These are phyloP conservation scores for Psilocybe subaeruginosa DNA, from an alignment of 768 basidiomycete species.

Conservation along the genomic window DNA sequence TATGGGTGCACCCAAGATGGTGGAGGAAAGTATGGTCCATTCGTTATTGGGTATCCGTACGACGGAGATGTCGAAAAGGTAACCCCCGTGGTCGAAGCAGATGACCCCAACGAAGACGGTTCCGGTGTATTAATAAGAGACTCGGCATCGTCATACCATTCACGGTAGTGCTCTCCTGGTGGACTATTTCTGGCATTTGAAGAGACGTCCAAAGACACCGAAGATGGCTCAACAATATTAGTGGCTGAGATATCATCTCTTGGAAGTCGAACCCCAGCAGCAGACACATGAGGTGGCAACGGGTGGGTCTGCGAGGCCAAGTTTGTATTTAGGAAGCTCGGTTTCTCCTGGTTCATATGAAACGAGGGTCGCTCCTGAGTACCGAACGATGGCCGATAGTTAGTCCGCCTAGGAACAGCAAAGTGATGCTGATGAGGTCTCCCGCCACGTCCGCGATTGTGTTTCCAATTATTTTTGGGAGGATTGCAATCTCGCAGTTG, in stretches of 20 bases:
- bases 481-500: slow-evolving; percentile 74
- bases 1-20: slow-evolving; percentile 59
- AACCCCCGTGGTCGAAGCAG: slow-evolving; percentile 28
- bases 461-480: slow-evolving; percentile 51
- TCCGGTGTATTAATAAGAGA: slow-evolving; percentile 40
- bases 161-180: slow-evolving; percentile 38
- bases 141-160: slow-evolving; percentile 47
- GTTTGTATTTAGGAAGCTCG: background rate
- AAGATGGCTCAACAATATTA: background rate
- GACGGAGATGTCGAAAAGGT: slow-evolving; percentile 20
- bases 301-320: background rate
- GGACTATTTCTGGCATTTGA: slow-evolving; percentile 9
- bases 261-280: slow-evolving; percentile 6
- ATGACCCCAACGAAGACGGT: slow-evolving; percentile 33
- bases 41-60: slow-evolving; percentile 41
- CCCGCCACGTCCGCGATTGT: slow-evolving; percentile 48
- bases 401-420: slow-evolving; percentile 28
- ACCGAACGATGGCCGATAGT: slow-evolving; percentile 15
- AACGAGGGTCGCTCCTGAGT: slow-evolving; percentile 7
- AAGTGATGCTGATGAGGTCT: slow-evolving; percentile 33
- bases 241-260: slow-evolving; percentile 4
- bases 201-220: slow-evolving; percentile 8
- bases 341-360: background rate
- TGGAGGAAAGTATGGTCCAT: slow-evolving; percentile 48
- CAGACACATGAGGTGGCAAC: background rate